Base-by-base conservation (phyloP, 179 eudicot species). In the Carnegiea gigantea region DNA sequence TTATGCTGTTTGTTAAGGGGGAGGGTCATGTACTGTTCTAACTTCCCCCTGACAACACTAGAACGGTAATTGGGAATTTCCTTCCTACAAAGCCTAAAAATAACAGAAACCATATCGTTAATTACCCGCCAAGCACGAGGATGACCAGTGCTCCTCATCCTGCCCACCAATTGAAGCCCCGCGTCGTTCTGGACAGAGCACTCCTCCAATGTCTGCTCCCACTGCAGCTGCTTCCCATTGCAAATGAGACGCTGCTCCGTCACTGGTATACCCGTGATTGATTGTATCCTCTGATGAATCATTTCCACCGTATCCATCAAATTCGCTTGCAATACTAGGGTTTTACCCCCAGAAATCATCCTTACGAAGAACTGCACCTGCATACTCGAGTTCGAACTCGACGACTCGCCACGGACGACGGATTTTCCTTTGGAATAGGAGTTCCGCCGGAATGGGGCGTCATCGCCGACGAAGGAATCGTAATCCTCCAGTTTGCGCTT, bases 91-190 rank as follows among this genome's bases (percentile, higher is more conserved):
- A 90, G 51, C 54, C 80, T 23, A 44, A 57, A 81, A 62, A 94
- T 73, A 24, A 75, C 5, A 0, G 86, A 84, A 78, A 93, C 86
- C 57, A 92, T 76, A 3, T 88, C 91, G 54, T 82, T 85, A 23
- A 91, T 81, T 54, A 90, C 82, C 82, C 85, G 88, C 92, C 93
- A 95, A 1, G 93, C 92, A 20, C 71, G 77, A 0, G 98, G 95
- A 75, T 95, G 90, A 36, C 26, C 83, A 0, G 98, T 90, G 86
- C 97, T 92, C 75, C 95, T 80, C 92, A 97, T 86, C 0, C 93
- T 81, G 1, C 92, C 97, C 0, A 95, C 97, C 73, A 97, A 46
- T 38, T 95, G 92, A n/a, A 97, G 77, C 13, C 82, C 86, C 0
- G 92, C 87, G 44, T 97, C 98, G 7, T 89, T 91, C 80, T 90